A percentile compares a stretch with the other conserved stretches of the same genome.
phyloP scores from a whole-genome alignment of 164 flowering plant species.

The Amborella trichopoda region DNA sequence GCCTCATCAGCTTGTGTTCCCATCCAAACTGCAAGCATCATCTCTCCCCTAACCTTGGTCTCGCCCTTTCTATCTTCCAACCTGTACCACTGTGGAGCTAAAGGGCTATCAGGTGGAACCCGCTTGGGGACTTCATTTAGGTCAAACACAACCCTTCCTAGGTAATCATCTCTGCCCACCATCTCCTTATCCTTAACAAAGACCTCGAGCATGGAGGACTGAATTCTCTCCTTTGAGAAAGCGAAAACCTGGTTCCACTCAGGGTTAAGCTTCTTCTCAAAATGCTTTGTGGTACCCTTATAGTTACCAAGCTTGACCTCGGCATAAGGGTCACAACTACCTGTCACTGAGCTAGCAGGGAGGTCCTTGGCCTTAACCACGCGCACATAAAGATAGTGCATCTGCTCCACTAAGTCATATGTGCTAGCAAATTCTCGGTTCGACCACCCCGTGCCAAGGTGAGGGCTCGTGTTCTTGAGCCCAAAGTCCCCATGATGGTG shows the following conservation, averaged over 20 bases:
- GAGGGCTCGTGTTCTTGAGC: slow-evolving; percentile 74
- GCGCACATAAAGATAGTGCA: slow-evolving; percentile 18
- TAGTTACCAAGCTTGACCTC: slow-evolving; percentile 23
- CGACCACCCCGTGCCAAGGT: slow-evolving; percentile 51
- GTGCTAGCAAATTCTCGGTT: slow-evolving; percentile 6
- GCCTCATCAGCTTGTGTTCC: slow-evolving; percentile 93
- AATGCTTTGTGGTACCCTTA: slow-evolving; percentile 11
- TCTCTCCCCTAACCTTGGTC: slow-evolving; percentile 51
- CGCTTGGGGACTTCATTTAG: slow-evolving; percentile 71
- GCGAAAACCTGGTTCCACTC: slow-evolving; percentile 25
- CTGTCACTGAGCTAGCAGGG: slow-evolving; percentile 11
- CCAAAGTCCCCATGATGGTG: slow-evolving; percentile 53
- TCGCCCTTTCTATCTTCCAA: slow-evolving; percentile 47
- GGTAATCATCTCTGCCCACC: slow-evolving; percentile 55
- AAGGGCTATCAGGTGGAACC: slow-evolving; percentile 88
- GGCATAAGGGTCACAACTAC: slow-evolving; percentile 19
- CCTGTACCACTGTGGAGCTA: slow-evolving; percentile 94
- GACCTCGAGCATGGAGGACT: slow-evolving; percentile 11
- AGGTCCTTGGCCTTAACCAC: slow-evolving; percentile 23
- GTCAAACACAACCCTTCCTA: slow-evolving; percentile 62
- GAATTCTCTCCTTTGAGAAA: slow-evolving; percentile 20
- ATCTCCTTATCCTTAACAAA: slow-evolving; percentile 21
- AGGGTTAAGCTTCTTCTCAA: slow-evolving; percentile 19
- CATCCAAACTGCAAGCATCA: slow-evolving; percentile 91
- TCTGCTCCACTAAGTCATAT: slow-evolving; percentile 13